Evolutionary conservation across 495 filamentous ascomycete genomes (phyloP), one percentile per base, ranked within the genome.

Genomic region (Trichoderma parareesei): DNA sequence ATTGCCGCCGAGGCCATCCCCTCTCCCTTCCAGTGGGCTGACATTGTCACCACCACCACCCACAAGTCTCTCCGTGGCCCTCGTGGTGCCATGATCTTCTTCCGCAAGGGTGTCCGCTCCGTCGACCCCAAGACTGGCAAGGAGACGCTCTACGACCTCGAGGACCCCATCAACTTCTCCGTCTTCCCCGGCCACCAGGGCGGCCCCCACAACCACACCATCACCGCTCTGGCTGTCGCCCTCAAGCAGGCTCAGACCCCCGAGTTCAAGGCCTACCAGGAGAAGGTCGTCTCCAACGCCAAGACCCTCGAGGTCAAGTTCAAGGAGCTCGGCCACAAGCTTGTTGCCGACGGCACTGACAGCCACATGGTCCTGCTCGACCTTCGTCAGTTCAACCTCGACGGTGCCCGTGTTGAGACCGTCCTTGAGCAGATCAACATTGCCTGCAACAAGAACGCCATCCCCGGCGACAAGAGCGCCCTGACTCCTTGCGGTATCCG

Each of bases 71-170:
- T 99, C 71, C 91, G 95, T 82, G 95, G 95, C 63, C 95, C 95
- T 64, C 90, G 95, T 78, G 95, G 95, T 74, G 95, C 95, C 74
- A 99, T 99, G 95, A 99, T 99, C 80, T 99, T 99, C 85, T 99
- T 91, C 87, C 90, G 95, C 72, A 95, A 93, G 79, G 95, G 95
- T 72, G 90, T 97, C 62, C 87, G 93, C 70, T 89, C 86, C 73
- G 86, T 86, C 57, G 91, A 98, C 74, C 79, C 88, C 75, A 98
- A 97, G 86, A 84, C 85, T 64, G 90, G 91, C 70, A 94, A 97
- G 82, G 87, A 97, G 77, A 86, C 85, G 68, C 72, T 92, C 72
- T 99, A 97, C 73, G 92, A 99, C 74, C 87, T 99, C 44, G 95
- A 98, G 82, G 81, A 84, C 64, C 92, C 92, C 57, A 99, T 99